phyloP scores from a whole-genome alignment of 495 filamentous ascomycete species.

The Bacidia rubella region DNA sequence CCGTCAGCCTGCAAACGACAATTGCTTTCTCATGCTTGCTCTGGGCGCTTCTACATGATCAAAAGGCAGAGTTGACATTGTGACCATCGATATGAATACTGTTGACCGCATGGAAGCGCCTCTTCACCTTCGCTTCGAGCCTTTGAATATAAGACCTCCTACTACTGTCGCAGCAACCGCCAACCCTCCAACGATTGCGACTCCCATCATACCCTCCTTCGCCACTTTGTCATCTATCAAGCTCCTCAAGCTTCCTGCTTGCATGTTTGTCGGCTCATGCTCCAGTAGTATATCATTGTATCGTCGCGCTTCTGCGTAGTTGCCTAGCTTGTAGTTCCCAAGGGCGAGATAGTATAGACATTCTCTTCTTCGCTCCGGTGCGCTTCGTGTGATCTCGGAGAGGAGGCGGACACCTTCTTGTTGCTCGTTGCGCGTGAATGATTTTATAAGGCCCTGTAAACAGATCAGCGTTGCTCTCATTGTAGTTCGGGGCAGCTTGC shows the following conservation, averaged over 20 bases:
- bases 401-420: constrained; percentile 90
- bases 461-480: constrained; percentile 9
- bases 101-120: neutral
- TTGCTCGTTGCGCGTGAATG: constrained; percentile 65
- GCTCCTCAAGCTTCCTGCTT: constrained; percentile 67
- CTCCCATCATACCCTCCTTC: constrained; percentile 83
- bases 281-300: constrained; percentile 90
- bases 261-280: constrained; percentile 77
- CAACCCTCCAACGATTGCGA: constrained; percentile 91
- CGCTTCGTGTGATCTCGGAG: constrained; percentile 89
- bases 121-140: constrained; percentile 41
- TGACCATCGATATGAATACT: neutral
- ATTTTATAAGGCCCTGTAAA: constrained; percentile 83
- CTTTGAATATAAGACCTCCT: constrained; percentile 69
- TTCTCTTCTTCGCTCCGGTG: constrained; percentile 83
- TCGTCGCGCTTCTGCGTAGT: constrained; percentile 82
- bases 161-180: constrained; percentile 89
- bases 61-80: too few species aligned
- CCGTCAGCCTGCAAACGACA: neutral
- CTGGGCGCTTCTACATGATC: too few species aligned
- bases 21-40: neutral
- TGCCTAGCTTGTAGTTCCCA: constrained; percentile 95
- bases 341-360: constrained; percentile 95
- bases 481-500: constrained; percentile 8
- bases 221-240: constrained; percentile 94